Evolutionary conservation across 2,329 filamentous ascomycete genomes (phyloP).

Genomic region (Amphichorda felina): DNA sequence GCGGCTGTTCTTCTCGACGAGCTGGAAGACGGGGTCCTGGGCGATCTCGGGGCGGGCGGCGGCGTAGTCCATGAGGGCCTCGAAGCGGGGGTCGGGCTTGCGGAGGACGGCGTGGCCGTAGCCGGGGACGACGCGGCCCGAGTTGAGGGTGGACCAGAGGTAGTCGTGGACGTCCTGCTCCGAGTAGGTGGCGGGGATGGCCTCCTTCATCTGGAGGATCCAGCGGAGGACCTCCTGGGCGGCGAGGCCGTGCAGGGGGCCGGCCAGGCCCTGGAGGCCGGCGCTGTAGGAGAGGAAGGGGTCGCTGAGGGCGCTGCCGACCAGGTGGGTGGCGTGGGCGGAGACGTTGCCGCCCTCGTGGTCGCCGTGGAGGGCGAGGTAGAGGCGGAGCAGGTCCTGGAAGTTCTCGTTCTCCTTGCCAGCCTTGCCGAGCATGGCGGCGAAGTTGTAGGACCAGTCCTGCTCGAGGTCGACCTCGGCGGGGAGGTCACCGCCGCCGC

Average conservation of each 20-base stretch:
- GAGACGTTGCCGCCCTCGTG: slow-evolving; percentile 98
- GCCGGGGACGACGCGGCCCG: slow-evolving; percentile 84
- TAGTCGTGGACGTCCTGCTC: slow-evolving; percentile 79
- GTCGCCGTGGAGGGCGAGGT: slow-evolving; percentile 92
- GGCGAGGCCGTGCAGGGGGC: slow-evolving; percentile 66
- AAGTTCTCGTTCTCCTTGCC: slow-evolving; percentile 84
- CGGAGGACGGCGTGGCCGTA: slow-evolving; percentile 94
- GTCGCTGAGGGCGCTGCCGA: slow-evolving; percentile 87
- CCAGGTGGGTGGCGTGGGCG: slow-evolving; percentile 87
- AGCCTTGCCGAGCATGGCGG: slow-evolving; percentile 85
- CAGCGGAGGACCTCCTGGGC: slow-evolving; percentile 95
- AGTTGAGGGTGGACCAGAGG: slow-evolving; percentile 87
- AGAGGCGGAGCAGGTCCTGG: slow-evolving; percentile 87
- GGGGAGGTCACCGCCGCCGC: slow-evolving; percentile 60
- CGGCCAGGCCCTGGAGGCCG: slow-evolving; percentile 87
- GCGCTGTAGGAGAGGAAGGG: slow-evolving; percentile 95
- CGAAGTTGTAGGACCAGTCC: slow-evolving; percentile 99
- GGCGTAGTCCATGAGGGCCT: slow-evolving; percentile 94
- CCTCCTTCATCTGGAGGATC: slow-evolving; percentile 91
- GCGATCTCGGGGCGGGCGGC: slow-evolving; percentile 74
- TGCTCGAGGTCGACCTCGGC: slow-evolving; percentile 69
- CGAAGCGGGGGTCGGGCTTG: slow-evolving; percentile 93
- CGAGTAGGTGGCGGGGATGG: slow-evolving; percentile 66
- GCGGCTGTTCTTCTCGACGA: slow-evolving; percentile 87
- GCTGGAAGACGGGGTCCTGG: slow-evolving; percentile 78